Percentiles rank a stretch among this genome's conserved stretches.
Evolutionary conservation across 2,329 filamentous ascomycete genomes (phyloP).

Genomic region (Juglanconis sp.): DNA sequence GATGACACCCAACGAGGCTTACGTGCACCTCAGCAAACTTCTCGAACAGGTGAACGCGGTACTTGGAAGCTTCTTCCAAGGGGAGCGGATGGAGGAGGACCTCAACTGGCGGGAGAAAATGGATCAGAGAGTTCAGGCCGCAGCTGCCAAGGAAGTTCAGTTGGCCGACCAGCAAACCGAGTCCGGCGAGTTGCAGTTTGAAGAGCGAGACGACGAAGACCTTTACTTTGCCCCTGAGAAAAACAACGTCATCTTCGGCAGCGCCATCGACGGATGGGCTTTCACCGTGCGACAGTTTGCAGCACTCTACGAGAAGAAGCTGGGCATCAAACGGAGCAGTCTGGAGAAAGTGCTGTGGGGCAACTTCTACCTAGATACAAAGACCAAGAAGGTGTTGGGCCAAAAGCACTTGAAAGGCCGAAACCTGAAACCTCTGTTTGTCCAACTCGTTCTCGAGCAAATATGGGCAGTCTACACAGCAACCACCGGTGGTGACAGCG

Average conservation of each 20-base stretch:
- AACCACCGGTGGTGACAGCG: constrained; percentile 76
- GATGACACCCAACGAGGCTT: constrained; percentile 87
- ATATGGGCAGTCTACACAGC: constrained; percentile 96
- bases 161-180: constrained; percentile 48
- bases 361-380: constrained; percentile 93
- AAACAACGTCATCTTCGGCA: constrained; percentile 98
- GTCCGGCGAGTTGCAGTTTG: constrained; percentile 65
- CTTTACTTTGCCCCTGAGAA: constrained; percentile 97
- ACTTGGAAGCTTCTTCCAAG: constrained; percentile 94
- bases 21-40: constrained; percentile 81
- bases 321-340: constrained; percentile 83
- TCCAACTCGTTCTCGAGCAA: constrained; percentile 90
- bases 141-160: constrained; percentile 57
- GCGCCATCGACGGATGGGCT: constrained; percentile 97
- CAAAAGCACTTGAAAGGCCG: constrained; percentile 91
- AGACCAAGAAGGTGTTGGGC: constrained; percentile 88
- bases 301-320: constrained; percentile 89
- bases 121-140: constrained; percentile 77
- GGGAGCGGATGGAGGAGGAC: constrained; percentile 97
- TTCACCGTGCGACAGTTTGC: constrained; percentile 96
- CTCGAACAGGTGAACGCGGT: constrained; percentile 97
- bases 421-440: constrained; percentile 92
- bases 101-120: constrained; percentile 92
- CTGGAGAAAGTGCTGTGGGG: constrained; percentile 97
- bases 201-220: constrained; percentile 93